phyloP scores from a whole-genome alignment of 1,284 basidiomycete species.

The Moesziomyces antarcticus region DNA sequence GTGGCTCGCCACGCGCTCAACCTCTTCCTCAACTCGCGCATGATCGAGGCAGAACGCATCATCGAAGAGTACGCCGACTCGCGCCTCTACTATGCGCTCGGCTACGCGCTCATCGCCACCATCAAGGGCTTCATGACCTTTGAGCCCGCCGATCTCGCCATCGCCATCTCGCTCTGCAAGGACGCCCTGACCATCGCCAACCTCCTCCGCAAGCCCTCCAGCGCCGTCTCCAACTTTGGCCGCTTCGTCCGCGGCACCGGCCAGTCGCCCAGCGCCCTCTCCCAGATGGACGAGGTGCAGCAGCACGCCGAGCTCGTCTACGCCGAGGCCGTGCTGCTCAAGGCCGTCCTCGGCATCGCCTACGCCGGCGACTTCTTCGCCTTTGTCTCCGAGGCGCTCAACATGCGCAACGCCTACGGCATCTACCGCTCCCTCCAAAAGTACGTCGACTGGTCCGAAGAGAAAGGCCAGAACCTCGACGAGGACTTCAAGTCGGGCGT shows the following conservation, averaged over 20 bases:
- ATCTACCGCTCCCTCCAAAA: slow-evolving; percentile 65
- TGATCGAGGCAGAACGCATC: slow-evolving; percentile 65
- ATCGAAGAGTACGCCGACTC: slow-evolving; percentile 56
- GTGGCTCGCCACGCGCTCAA: slow-evolving; percentile 57
- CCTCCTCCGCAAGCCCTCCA: slow-evolving; percentile 59
- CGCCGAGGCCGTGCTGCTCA: slow-evolving; percentile 63
- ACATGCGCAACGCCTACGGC: slow-evolving; percentile 66
- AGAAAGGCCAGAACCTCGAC: slow-evolving; percentile 47
- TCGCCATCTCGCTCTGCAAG: slow-evolving; percentile 65
- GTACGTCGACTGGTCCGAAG: slow-evolving; percentile 64
- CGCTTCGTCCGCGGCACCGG: slow-evolving; percentile 65
- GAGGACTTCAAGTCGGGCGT: slow-evolving; percentile 66
- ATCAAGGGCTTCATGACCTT: slow-evolving; percentile 69
- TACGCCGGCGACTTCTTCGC: slow-evolving; percentile 66
- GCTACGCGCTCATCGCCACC: slow-evolving; percentile 62
- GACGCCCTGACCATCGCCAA: slow-evolving; percentile 61
- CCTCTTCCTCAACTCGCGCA: slow-evolving; percentile 66
- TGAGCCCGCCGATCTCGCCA: slow-evolving; percentile 63
- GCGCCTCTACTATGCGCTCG: slow-evolving; percentile 65
- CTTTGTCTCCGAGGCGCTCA: slow-evolving; percentile 65
- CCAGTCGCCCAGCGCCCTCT: slow-evolving; percentile 50
- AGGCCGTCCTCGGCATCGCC: slow-evolving; percentile 64
- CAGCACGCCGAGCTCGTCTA: slow-evolving; percentile 65
- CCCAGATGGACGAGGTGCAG: slow-evolving; percentile 63
- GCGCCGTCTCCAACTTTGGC: slow-evolving; percentile 56